These are phyloP conservation scores for Aquilaria agallochum DNA, from an alignment of 441 rosid species.

Conservation along the genomic window DNA sequence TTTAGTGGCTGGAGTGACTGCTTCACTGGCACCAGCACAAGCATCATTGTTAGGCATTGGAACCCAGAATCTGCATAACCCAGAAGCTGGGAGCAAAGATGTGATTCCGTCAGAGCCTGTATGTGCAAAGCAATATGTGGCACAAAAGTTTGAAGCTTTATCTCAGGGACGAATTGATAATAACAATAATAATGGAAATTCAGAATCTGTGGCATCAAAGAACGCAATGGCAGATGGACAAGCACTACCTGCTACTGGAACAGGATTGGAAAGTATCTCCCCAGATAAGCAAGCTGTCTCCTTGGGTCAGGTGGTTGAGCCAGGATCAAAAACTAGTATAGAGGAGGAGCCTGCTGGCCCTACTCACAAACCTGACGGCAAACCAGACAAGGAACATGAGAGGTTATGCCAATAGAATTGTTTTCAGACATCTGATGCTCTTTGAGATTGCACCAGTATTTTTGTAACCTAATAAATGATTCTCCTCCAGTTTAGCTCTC, in stretches of 20 bases:
- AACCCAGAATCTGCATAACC: neutral
- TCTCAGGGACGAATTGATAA: neutral
- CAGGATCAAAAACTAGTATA: neutral
- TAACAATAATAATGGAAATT: neutral
- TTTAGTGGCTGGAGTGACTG: slow-evolving; percentile 2
- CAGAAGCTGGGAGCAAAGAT: slow-evolving; percentile 12
- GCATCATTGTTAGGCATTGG: slow-evolving; percentile 1
- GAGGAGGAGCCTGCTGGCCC: no score
- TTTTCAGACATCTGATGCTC: no score
- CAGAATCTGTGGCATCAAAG: slow-evolving; percentile 4
- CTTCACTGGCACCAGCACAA: slow-evolving; percentile 6
- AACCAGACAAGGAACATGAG: no score
- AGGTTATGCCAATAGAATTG: no score
- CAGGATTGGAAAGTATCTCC: neutral
- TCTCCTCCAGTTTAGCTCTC: no score
- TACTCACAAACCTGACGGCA: no score
- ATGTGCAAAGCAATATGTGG: slow-evolving; percentile 1
- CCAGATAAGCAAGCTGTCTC: no score
- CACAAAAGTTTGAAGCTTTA: slow-evolving; percentile 1
- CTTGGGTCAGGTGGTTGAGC: neutral
- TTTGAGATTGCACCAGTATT: no score
- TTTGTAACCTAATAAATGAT: no score
- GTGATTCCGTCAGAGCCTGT: slow-evolving; percentile 9
- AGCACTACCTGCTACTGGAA: neutral
- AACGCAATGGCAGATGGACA: neutral